Conservation (phyloP, 2,329 filamentous ascomycete species). For the Camptophora hylomeconis region DNA sequence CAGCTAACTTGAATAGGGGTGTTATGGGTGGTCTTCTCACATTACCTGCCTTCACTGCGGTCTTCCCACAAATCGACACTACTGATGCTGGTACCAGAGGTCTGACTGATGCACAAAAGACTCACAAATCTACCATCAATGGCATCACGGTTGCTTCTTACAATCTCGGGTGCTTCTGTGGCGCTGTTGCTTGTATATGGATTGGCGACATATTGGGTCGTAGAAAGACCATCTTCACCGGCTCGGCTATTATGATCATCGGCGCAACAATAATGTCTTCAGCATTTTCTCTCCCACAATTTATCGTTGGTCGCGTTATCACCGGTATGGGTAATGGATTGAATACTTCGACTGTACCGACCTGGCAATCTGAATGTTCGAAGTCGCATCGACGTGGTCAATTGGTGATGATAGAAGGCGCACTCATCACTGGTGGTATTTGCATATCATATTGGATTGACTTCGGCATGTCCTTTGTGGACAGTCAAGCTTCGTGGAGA, state of each 20-base stretch:
- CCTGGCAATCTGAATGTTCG: conserved; percentile 33
- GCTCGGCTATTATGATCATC: conserved; percentile 28
- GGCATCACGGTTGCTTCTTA: conserved; percentile 26
- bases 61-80: conserved; percentile 40
- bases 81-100: conserved; percentile 5
- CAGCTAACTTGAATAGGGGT: conserved; percentile 21
- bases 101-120: conserved; percentile 5
- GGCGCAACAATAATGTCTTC: conserved; percentile 30
- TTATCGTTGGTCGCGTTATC: conserved; percentile 36
- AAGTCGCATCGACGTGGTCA: conserved; percentile 38
- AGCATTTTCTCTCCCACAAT: conserved; percentile 27
- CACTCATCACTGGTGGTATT: conserved; percentile 38
- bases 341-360: conserved; percentile 27
- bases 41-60: conserved; percentile 45
- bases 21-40: conserved; percentile 66
- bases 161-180: conserved; percentile 38
- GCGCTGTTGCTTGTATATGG: conserved; percentile 38
- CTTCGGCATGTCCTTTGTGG: conserved; percentile 40
- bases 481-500: conserved; percentile 37
- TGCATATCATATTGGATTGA: conserved; percentile 31
- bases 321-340: conserved; percentile 24
- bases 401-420: conserved; percentile 41
- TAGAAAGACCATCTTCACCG: conserved; percentile 29
- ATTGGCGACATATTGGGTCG: conserved; percentile 37
- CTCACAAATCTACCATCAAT: conserved; percentile 9